phyloP scores from a whole-genome alignment of 2,329 filamentous ascomycete species.

The Penicillium sp. region DNA sequence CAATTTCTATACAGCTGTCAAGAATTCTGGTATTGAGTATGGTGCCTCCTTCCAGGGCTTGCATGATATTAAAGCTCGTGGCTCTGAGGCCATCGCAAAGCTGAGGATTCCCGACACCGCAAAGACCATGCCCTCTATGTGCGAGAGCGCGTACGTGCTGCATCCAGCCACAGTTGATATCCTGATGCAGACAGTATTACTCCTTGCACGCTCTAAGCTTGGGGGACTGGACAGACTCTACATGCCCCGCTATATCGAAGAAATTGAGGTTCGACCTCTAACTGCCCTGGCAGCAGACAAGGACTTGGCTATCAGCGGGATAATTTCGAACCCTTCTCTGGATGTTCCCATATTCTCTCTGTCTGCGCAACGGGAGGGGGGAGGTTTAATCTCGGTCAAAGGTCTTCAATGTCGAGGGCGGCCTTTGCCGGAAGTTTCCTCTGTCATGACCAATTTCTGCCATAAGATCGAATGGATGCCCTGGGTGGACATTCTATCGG shows the following conservation, averaged over 20 bases:
- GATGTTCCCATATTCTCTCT: not conserved
- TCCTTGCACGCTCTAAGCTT: not conserved
- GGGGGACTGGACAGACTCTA: not conserved
- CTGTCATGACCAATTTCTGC: not conserved
- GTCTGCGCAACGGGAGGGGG: not conserved
- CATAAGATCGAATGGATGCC: not conserved
- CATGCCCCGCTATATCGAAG: not conserved
- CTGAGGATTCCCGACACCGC: not conserved
- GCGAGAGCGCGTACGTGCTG: not conserved
- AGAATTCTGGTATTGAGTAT: not conserved
- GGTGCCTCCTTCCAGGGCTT: not conserved
- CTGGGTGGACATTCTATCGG: not conserved
- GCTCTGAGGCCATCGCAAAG: not conserved
- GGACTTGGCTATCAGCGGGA: not conserved
- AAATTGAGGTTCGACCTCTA: not conserved
- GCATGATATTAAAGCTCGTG: not conserved
- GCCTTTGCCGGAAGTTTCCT: not conserved
- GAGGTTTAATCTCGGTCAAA: not conserved
- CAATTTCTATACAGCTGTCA: not conserved
- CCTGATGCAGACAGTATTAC: not conserved
- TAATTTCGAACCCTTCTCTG: not conserved
- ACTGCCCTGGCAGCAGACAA: not conserved
- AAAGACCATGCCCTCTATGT: not conserved
- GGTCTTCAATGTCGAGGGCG: not conserved
- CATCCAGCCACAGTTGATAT: not conserved